Evolutionary conservation across 768 basidiomycete species (phyloP), one percentile per base, ranked within the genome.

Genomic region (Termitomyces sp.): DNA sequence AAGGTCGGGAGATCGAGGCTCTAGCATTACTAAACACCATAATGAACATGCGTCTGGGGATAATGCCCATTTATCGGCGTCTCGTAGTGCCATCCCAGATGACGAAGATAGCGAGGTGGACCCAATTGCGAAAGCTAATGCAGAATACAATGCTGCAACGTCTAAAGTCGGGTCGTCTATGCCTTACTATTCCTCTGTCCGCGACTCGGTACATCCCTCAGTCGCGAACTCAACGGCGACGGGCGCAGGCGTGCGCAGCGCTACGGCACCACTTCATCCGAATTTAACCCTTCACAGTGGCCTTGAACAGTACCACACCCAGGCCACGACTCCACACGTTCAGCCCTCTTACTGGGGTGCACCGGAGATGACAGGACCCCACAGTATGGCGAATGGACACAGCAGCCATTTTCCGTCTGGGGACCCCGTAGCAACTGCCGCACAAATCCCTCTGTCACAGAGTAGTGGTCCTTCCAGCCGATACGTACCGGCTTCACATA

Each of bases 61-160:
- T 16, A 52, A 60, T 22, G 16, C 44, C 12, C 37, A 52, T 47
- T 44, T 16, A 46, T 24, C 56, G 42, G 69, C 68, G 58, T 64
- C 65, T 16, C 65, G 63, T 20, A 70, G 71, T 64, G 60, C 71
- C 37, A 52, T 66, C 49, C 73, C 73, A 12, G 75, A 77, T 50
- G 69, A 72, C 20, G 76, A 78, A 57, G 73, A 76, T n/a, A 70
- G 73, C 45, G 76, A 76, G 53, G 69, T 74, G 34, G 46, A 56
- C 16, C 18, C 16, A 70, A 79, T 78, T 15, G 78, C 79, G 7
- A 68, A 70, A 58, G 68, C 71, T 24, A 80, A 81, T 54, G 77
- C 80, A 9, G 71, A 72, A 56, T 73, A 73, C 54, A 80, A 81
- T 55, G 71, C 77, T 18, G 70, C 73, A 1, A 65, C 75, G 9